Evolutionary conservation across 2,329 filamentous ascomycete species (phyloP), one percentile per base, ranked within the genome.

Genomic region (Biscogniauxia mediterranea): DNA sequence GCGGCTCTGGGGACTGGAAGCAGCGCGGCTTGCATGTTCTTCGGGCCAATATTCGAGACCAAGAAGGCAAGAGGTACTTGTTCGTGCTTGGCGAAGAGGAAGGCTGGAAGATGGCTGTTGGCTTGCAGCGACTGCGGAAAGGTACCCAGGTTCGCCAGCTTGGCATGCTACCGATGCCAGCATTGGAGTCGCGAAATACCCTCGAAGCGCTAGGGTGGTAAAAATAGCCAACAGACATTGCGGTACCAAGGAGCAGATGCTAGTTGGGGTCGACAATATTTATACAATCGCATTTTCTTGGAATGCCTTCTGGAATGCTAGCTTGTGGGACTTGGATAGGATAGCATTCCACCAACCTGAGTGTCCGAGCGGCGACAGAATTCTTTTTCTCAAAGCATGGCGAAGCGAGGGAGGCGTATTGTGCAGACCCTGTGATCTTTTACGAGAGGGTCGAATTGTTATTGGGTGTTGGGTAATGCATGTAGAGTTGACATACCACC

Each of bases 31-130:
- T 87, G 57, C 88, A 90, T 71, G 73, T 90, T 9, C 75, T 90
- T 60, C 82, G 87, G 56, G 87, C 86, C 21, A 87, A 83, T 15
- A 80, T 89, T 61, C 79, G 85, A 58, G 87, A 90, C 69, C 85
- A 88, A 66, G 87, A 89, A 62, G 85, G 85, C 52, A 88, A 88
- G 75, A 81, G 86, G 42, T 89, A 85, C 69, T 73, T 90, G 42
- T 89, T 90, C 70, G 81, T 90, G 9, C 76, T 90, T 38, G 79
- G 81, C 50, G 86, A 89, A 70, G 81, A 85, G 63, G 87, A 90
- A 72, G 82, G 82, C 26, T 90, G 88, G 88, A 90, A 90, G 80
- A 78, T 90, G 23, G 80, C 85, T 1, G 77, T 84, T 42, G 87
- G 85, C 1, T 71, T 90, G 67, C 84, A 88, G 72, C 80, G 83